Conservation (phyloP, 2,329 filamentous ascomycete genomes). For the Xylaria sp. region DNA sequence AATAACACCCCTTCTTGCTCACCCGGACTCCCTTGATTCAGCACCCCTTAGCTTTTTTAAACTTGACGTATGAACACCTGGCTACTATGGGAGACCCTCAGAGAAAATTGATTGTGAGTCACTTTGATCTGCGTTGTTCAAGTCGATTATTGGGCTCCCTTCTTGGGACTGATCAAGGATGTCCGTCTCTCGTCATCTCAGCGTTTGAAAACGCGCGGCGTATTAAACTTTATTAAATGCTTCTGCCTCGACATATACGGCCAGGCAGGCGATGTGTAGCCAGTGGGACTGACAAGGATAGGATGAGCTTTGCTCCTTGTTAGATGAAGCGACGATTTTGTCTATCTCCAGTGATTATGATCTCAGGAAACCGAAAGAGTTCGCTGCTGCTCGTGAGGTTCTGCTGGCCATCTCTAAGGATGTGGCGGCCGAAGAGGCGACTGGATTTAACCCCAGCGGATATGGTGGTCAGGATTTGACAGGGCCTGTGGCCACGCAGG, state of each 20-base stretch:
- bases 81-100: slow-evolving; percentile 39
- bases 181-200: neutral
- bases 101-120: slow-evolving; percentile 41
- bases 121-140: neutral
- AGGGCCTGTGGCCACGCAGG: slow-evolving; percentile 20
- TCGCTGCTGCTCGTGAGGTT: slow-evolving; percentile 65
- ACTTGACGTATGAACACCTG: neutral
- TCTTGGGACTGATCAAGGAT: neutral
- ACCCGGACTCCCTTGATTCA: slow-evolving; percentile 27
- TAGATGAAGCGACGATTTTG: slow-evolving; percentile 82
- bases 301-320: slow-evolving; percentile 76
- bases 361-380: slow-evolving; percentile 62
- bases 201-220: neutral
- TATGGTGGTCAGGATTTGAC: slow-evolving; percentile 60
- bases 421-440: slow-evolving; percentile 74
- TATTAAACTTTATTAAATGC: neutral
- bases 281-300: slow-evolving; percentile 50
- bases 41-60: neutral
- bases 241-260: neutral
- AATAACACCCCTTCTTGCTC: slow-evolving; percentile 15
- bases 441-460: slow-evolving; percentile 82
- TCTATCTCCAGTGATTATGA: slow-evolving; percentile 82
- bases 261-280: neutral
- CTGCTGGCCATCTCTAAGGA: slow-evolving; percentile 74
- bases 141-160: neutral